Conservation (phyloP, 1,284 basidiomycete species). For the Coniferiporia sulphurascens region DNA sequence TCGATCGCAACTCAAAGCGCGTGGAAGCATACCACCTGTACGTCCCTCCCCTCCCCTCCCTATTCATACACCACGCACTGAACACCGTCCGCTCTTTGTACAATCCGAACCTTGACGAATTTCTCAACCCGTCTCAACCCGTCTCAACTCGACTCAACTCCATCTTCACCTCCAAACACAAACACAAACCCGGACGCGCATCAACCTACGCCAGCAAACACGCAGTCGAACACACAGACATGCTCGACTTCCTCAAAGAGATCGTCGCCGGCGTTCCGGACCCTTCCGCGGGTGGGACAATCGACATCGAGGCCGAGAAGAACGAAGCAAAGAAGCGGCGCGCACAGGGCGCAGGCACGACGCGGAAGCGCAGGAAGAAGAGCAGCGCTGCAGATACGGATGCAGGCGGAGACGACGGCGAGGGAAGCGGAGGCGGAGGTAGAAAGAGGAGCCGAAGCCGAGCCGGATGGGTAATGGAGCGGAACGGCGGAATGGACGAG, state of each 20-base stretch:
- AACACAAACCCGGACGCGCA: too few relatives aligned
- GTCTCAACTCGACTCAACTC: too few relatives aligned
- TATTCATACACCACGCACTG: background rate
- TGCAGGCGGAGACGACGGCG: constrained; percentile 16
- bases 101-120: too few relatives aligned
- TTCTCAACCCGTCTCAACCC: too few relatives aligned
- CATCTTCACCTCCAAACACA: too few relatives aligned
- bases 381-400: constrained; percentile 33
- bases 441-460: background rate
- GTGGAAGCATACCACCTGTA: constrained; percentile 94
- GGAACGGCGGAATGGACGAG: background rate
- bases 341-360: constrained; percentile 31
- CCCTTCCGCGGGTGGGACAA: constrained; percentile 76
- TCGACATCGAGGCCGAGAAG: constrained; percentile 61
- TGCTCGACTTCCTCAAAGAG: constrained; percentile 95
- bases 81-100: background rate
- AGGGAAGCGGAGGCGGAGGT: constrained; percentile 1
- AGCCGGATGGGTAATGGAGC: constrained; percentile 16
- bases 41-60: constrained; percentile 32
- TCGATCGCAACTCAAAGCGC: constrained; percentile 80
- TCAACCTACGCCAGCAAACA: constrained; percentile 88
- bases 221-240: constrained; percentile 83
- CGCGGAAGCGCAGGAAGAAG: constrained; percentile 45
- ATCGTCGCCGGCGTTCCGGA: constrained; percentile 89
- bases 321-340: constrained; percentile 29